Percentiles rank a stretch among this genome's conserved stretches.
Evolutionary conservation across 2,329 filamentous ascomycete species (phyloP).

Genomic region (Talaromyces sp.): DNA sequence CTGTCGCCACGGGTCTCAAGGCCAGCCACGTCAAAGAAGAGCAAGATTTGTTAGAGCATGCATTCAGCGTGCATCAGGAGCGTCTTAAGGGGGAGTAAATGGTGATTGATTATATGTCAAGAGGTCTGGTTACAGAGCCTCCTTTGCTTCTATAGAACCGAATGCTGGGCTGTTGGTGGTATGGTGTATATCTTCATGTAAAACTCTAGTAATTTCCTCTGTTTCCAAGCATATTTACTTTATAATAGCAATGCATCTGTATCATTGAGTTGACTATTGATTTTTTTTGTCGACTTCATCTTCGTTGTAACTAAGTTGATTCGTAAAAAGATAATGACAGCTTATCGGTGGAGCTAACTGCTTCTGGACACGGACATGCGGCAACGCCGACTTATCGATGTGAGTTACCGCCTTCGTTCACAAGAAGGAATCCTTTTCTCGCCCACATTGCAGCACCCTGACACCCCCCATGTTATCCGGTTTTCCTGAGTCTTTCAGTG

Average conservation of each 20-base stretch:
- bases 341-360: not conserved
- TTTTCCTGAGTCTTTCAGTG: not conserved
- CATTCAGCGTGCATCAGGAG: conserved; percentile 59
- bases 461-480: not conserved
- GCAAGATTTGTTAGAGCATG: conserved; percentile 68
- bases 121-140: not conserved
- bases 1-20: conserved; percentile 91
- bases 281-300: not conserved
- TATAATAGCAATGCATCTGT: conserved; percentile 9
- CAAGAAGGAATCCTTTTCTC: not conserved
- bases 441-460: not conserved
- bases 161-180: conserved; percentile 1
- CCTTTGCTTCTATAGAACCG: not conserved
- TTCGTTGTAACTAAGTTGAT: not conserved
- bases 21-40: conserved; percentile 85
- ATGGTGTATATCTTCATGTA: conserved; percentile 10
- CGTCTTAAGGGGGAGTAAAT: conserved; percentile 60
- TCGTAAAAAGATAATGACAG: not conserved
- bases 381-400: not conserved
- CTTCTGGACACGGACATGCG: not conserved
- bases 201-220: conserved; percentile 12
- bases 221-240: conserved; percentile 7
- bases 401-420: conserved; percentile 7
- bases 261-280: not conserved
- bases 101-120: not conserved